Evolutionary conservation across 176 grass and related monocot species (phyloP).

Genomic region (Rhynchospora pubera): DNA sequence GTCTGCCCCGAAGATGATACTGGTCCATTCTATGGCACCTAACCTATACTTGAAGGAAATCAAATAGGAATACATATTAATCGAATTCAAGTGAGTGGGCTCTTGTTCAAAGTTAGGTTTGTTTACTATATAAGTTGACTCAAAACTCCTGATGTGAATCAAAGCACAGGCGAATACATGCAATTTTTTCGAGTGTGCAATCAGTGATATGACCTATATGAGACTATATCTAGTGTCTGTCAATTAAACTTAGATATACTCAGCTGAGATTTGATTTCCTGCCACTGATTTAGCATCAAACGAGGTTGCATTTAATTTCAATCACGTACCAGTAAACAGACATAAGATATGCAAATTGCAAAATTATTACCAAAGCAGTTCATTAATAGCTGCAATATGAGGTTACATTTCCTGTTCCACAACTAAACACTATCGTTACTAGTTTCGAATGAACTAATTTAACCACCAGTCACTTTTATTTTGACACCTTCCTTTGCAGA

Average conservation of each 20-base stretch:
- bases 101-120: too few species aligned
- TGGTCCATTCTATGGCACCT: too few species aligned
- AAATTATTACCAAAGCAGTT: background rate
- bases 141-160: background rate
- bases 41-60: too few species aligned
- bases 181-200: background rate
- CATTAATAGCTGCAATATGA: background rate
- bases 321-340: background rate
- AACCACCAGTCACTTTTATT: background rate
- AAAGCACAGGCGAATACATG: background rate
- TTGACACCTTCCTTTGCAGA: background rate
- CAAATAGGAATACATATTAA: too few species aligned
- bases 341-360: background rate
- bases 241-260: background rate
- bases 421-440: slow-evolving; percentile 4
- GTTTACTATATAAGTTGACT: too few species aligned
- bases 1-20: too few species aligned
- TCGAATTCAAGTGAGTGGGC: too few species aligned
- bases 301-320: background rate
- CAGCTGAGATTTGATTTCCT: background rate
- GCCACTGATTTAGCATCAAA: background rate
- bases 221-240: background rate
- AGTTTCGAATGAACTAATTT: too few species aligned
- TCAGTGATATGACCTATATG: background rate
- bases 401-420: background rate